Base-by-base conservation (phyloP, 306 rosid genomes). In the Sesbania bispinosa region DNA sequence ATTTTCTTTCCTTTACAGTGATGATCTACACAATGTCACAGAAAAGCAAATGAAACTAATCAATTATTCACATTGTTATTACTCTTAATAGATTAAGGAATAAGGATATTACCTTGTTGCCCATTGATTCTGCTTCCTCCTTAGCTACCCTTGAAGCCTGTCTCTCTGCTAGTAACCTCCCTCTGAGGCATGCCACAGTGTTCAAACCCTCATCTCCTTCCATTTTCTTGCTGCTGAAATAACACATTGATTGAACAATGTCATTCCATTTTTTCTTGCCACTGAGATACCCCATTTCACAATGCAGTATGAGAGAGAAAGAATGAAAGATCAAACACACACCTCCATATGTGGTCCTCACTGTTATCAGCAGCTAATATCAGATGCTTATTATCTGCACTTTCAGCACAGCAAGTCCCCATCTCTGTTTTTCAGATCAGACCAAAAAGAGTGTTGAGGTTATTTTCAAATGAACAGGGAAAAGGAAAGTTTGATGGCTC, bases 111-210 rank as follows among this genome's bases (percentile, higher is more conserved):
- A 93, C 97, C 90, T 79, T 90, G 30, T 74, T 74, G 55, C 29
- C 88, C 88, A 87, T 66, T 66, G 81, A 61, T 59, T 88, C 87
- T 33, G 81, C 88, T 71, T 81, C 65, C 21, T 83, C 79, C 39
- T 87, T 93, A 14, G 98, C 97, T 38, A 61, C 59, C 73, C 61
- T 87, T 71, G 98, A 93, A 62, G 92, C 93, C 39, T 88, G 92
- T 76, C 97, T 93, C 69, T 93, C 97, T 43, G 96, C 94, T 7
- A 88, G 80, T 68, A 90, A 83, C 67, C 96, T 88, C 67, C 98
- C 96, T 86, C 97, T 87, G 8, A 93, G 81, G 74, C 88, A 87
- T 48, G 79, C 92, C 39, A 90, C 70, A 59, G 92, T 90, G 55
- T 75, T 88, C 77, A 86, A 54, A 81, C 83, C 74, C 55, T 83